Base-by-base conservation (phyloP, 139 green algal species). In the Asterochloris sp. region DNA sequence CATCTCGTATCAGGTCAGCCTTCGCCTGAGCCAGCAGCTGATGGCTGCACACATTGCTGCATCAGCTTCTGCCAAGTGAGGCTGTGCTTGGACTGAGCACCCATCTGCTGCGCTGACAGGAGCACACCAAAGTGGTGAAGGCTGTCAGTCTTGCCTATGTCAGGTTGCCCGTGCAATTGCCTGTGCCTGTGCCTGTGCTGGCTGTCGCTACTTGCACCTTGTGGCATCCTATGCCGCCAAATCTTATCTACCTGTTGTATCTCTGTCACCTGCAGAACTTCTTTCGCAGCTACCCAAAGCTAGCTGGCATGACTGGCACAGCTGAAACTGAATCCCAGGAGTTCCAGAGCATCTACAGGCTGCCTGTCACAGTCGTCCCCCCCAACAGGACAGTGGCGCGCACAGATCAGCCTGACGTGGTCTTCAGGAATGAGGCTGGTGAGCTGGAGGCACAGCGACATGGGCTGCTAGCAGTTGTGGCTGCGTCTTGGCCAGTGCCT, bases 341-440 rank as follows among this genome's bases (percentile, higher is more conserved):
- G 90, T 99, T 99, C 86, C 85, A 92, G 71, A 94, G 89, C 76
- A 99, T 98, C 87, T 99, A 99, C 91, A 92, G 96, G 78, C 91
- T 99, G 73, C 83, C 90, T 12, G 97, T 99, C 61, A 86, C 92
- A 14, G 93, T 96, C 74, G 91, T 97, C 73, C 94, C 94, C 8
- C 92, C 92, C 77, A 95, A 97, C 85, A 74, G 87, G 28, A 4
- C 82, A 16, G 80, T 90, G 62, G 28, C 38, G 60, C 85, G 96
- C 8, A 76, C 85, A 21, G 97, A 99, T 92, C 94, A 97, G 85
- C 90, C 94, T 19, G 96, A 99, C 86, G 97, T 99, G 13, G 96
- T 99, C 19, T 99, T 99, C 89, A 84, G 87, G 38, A 87, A 78
- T 16, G 87, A 84, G 29, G 73, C 82, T 62, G 74, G 78, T 83